Base-by-base conservation (phyloP, 441 rosid species). In the Theobroma grandiflorum region DNA sequence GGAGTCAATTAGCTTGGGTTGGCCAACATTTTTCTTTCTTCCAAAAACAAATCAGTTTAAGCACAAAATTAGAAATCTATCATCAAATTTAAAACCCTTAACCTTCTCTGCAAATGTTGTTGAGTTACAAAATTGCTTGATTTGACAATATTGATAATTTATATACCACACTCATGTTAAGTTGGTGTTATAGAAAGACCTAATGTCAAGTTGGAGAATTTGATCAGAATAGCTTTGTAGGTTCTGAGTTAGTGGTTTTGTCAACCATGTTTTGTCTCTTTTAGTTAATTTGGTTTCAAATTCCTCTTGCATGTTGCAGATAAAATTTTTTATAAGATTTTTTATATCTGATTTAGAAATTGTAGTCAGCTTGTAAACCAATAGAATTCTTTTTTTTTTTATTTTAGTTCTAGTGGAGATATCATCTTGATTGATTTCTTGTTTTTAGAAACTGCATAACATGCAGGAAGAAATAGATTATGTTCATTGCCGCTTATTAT, bases 151-250 rank as follows among this genome's bases (percentile, higher is more conserved):
- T 55, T 55, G 26, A 8, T 55, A 18, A 26, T 9, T 45, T 45
- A 45, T 45, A 45, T 45, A 45, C 31, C 61, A n/a, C 11, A n/a
- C n/a, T 55, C 31, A 18, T 55, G 31, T 55, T n/a, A 20, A 26
- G 8, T 10, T 55, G 9, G 52, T 66, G 33, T 66, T 42, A 66
- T 66, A 40, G 10, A 38, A 66, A 31, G 31, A 66, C 40, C 6
- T 66, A 66, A 40, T 42, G 71, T 22, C 14, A 9, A 40, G 71
- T 66, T 66, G 71, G 49, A 40, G 71, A 65, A 38, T 65, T 38
- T 66, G 71, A 50, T 42, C 26, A 8, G 31, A 2, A 66, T 66
- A 66, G 43, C 71, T 66, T 59, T 59, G 2, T 8, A 20, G 31
- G 9, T 20, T 45, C 49, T 12, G 1, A 2, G 3, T 66, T 4